phyloP scores from a whole-genome alignment of 148 eudicot genomes.

The Rhododendron griersonianum region DNA sequence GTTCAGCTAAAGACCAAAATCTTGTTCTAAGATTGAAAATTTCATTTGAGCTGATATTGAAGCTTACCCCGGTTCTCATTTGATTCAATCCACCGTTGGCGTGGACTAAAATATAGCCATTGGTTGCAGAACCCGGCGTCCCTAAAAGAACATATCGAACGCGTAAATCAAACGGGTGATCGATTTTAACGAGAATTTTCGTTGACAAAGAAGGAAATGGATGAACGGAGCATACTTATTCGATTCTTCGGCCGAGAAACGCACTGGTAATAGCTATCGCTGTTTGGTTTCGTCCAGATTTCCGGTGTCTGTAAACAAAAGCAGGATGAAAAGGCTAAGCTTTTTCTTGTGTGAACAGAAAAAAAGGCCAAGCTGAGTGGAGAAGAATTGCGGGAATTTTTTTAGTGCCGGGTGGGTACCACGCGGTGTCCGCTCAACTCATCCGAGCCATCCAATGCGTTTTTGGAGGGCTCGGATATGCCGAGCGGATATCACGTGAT shows the following conservation, averaged over 20 bases:
- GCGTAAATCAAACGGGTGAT: background rate
- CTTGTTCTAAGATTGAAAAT: background rate
- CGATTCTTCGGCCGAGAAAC: constrained; percentile 34
- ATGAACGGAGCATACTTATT: constrained; percentile 26
- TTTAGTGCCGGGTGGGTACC: too few relatives aligned
- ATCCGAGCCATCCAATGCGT: too few relatives aligned
- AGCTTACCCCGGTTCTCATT: constrained; percentile 61
- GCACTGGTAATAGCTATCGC: constrained; percentile 36
- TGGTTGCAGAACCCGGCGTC: constrained; percentile 24
- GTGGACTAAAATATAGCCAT: constrained; percentile 45
- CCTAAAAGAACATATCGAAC: constrained; percentile 1
- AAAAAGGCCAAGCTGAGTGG: background rate
- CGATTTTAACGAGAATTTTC: too few relatives aligned
- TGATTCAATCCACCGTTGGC: constrained; percentile 65
- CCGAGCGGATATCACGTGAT: fast-evolving
- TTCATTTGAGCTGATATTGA: background rate
- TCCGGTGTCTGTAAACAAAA: constrained; percentile 26
- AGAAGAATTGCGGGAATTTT: background rate
- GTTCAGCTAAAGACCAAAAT: background rate
- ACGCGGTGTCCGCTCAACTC: fast-evolving
- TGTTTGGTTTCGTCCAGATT: constrained; percentile 50
- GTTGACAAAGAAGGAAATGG: background rate
- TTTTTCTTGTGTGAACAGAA: too few relatives aligned
- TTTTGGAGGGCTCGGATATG: too few relatives aligned
- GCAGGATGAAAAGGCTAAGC: background rate